Base-by-base conservation (phyloP, 2,329 filamentous ascomycete genomes). In the Monilinia laxa region DNA sequence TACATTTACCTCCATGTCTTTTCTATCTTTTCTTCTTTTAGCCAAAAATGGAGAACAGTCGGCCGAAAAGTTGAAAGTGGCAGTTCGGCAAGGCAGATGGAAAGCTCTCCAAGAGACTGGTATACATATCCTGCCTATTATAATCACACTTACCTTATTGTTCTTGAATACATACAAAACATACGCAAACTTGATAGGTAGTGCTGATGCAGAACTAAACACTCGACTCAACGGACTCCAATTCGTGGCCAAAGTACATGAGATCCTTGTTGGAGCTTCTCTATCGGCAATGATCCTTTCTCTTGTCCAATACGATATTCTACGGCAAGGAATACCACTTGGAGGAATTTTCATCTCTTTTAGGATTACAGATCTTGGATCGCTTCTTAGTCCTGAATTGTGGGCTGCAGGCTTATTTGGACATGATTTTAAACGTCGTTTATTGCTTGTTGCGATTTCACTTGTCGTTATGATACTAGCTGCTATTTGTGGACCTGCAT, bases 361-460 rank as follows among this genome's bases (percentile, higher is more conserved):
- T 35, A 42, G n/a, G 45, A 40, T 57, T 35, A 42, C 16, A 14
- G 55, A 57, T 9, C 55, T 57, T 42, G 55, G 55, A 18, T 57
- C 20, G 6, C 55, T 57, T n/a, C n/a, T 20, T 18, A 57, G 35
- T 42, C 55, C 55, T 11, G 55, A 57, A 42, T 7, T 57, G 1
- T 57, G 55, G 55, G 55, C 55, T 14, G n/a, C n/a, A n/a, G 35
- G 55, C 4, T 10, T 20, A 2, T 11, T 12, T n/a, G 35, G n/a
- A 12, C 11, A 12, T 12, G 31, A 35, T 35, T 35, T 35, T 35
- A 57, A 42, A 23, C 9, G 12, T 12, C 5, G 28, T 4, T 42
- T 14, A 3, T 14, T 42, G 35, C 6, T 57, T 14, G 35, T n/a
- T 9, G 16, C 23, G 20, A 40, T 38, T 14, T 38, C n/a, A 20